Evolutionary conservation across 2,329 filamentous ascomycete genomes (phyloP), one percentile per base, ranked within the genome.

Genomic region (Hirsutella minnesotensis): DNA sequence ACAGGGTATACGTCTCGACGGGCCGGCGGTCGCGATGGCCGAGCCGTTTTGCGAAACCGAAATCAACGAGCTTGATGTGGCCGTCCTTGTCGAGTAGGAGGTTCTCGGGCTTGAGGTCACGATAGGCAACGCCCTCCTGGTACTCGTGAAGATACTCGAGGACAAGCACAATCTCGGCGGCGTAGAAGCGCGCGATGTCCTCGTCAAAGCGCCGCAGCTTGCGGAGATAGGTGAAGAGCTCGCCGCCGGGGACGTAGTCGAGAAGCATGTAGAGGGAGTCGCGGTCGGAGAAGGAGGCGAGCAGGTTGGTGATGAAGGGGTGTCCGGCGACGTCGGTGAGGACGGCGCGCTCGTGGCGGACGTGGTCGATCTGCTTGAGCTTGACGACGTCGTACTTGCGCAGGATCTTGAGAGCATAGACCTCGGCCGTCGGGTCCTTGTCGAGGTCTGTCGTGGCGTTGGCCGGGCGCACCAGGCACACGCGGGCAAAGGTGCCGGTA

Each of bases 351-450:
- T 92, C 86, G 63, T 89, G 85, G 47, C 83, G 81, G 43, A 90
- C 85, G 62, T 92, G 86, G 63, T 90, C 85, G 51, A 90, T 81
- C 58, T 92, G 86, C 69, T 90, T 90, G 45, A 90, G 73, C 49
- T 81, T 81, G 59, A 92, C 83, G 37, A 92, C 81, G 54, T 81
- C 73, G 43, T 76, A 71, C 57, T 82, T 82, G 48, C 83, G 78
- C 50, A 90, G 63, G 44, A 88, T 86, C 70, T 90, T 90, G 55
- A 90, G 72, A 38, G 84, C 84, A 62, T 81, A 89, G n/a, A 89
- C 82, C 59, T 58, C 55, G 43, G 66, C 60, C 42, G 67, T 50
- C 31, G 53, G 51, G 33, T 61, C 54, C 34, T 55, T 53, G 30
- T 62, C 59, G 40, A 60, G 53, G n/a, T 58, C 53, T 16, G 51